These are phyloP conservation scores for Phytophthora pini DNA, from an alignment of 352 stramenopile species.

Conservation along the genomic window DNA sequence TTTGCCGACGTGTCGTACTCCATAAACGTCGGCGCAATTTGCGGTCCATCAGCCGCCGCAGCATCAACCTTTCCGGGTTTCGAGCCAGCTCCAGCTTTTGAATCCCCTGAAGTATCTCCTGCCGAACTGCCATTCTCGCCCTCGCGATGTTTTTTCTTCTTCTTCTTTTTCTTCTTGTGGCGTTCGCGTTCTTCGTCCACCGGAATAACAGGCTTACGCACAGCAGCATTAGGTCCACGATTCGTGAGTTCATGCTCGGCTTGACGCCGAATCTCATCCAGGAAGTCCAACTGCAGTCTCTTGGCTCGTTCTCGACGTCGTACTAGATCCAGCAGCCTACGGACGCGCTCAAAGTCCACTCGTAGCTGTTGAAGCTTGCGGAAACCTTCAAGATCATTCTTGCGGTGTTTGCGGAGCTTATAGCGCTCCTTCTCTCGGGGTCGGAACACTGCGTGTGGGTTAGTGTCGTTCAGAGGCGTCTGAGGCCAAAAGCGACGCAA, in stretches of 20 bases:
- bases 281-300: slow-evolving; percentile 77
- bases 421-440: slow-evolving; percentile 97
- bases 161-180: slow-evolving; percentile 69
- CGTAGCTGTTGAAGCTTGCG: slow-evolving; percentile 94
- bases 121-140: slow-evolving; percentile 35
- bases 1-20: slow-evolving; percentile 79
- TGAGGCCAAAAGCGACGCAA: slow-evolving; percentile 96
- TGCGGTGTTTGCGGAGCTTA: slow-evolving; percentile 95
- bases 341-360: slow-evolving; percentile 94
- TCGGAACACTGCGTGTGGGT: slow-evolving; percentile 98
- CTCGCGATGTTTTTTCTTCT: slow-evolving; percentile 80
- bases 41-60: slow-evolving; percentile 37
- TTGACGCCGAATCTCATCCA: slow-evolving; percentile 79
- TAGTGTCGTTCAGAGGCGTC: slow-evolving; percentile 97
- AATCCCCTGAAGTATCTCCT: slow-evolving; percentile 19
- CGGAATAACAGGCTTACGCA: slow-evolving; percentile 62
- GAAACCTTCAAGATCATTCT: slow-evolving; percentile 97
- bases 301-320: slow-evolving; percentile 87
- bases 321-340: slow-evolving; percentile 84
- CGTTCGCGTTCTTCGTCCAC: slow-evolving; percentile 60
- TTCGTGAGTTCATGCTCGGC: slow-evolving; percentile 68
- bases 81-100: slow-evolving; percentile 15
- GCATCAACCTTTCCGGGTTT: slow-evolving; percentile 22
- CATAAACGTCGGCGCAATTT: slow-evolving; percentile 64
- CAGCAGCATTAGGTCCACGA: slow-evolving; percentile 36